Base-by-base conservation (phyloP, 23 red algal species). In the Gracilariopsis chorda region DNA sequence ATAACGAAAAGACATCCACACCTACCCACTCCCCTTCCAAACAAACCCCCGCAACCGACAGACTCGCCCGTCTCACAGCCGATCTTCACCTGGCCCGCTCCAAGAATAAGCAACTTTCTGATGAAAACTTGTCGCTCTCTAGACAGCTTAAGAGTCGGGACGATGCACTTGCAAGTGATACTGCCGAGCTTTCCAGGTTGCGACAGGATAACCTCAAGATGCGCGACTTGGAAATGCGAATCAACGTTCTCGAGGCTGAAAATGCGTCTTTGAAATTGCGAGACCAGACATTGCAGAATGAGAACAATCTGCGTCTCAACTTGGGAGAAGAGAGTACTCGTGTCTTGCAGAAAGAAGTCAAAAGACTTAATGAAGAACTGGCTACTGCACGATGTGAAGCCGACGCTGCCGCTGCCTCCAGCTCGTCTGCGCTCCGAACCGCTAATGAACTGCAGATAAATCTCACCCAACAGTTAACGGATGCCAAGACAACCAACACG, bases 381-480 rank as follows among this genome's bases (percentile, higher is more conserved):
- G 72, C 25, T 14, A 78, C 45, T 1, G 33, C 48, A 1, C 72
- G 72, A 14, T 53, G 48, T 52, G 72, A 49, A 13, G 48, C 43
- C 43, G 48, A 78, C 42, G 48, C 43, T 14, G 48, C 72, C 2
- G 72, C 48, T 5, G 72, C 72, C 1, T 68, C 48, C 6, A 51
- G 41, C 19, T 53, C 72, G 20, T 34, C 43, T 11, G 72, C 72
- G 72, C 42, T 53, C 17, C 34, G 72, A 29, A 53, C 72, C 16
- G 45, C 72, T 4, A 52, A 52, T 48, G 48, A 78, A 9, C 17
- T 78, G 43, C 72, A 78, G 42, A 53, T n/a, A 27, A 78, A 78
- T 30, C 42, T 53, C 33, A 53, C 27, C 33, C 43, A 78, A 51
- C 72, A 52, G 30, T 48, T 53, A 21, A 35, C 48, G 16, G 41